Conservation (phyloP, 768 basidiomycete species). For the Boletus vermiculosoides region DNA sequence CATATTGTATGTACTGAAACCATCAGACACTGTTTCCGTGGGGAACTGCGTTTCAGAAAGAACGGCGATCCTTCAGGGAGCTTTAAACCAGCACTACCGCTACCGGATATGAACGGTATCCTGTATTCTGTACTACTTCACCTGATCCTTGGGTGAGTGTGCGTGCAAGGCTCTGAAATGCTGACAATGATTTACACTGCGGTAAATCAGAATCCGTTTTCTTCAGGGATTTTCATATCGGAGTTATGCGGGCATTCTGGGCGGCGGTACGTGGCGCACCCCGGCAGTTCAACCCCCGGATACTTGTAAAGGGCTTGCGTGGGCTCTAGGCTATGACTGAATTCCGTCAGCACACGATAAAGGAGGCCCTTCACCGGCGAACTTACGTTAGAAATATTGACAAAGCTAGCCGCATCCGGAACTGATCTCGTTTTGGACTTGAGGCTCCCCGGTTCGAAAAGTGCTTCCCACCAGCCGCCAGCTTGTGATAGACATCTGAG, state of each 20-base stretch:
- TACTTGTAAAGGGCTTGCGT: neutral
- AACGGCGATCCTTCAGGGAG: neutral
- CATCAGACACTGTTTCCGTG: neutral
- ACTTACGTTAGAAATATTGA: neutral
- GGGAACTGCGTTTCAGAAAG: too few species aligned
- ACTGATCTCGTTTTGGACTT: neutral
- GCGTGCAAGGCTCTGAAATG: too few species aligned
- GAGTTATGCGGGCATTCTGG: constrained; percentile 6
- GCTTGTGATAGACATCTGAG: neutral
- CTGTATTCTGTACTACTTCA: neutral
- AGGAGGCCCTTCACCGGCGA: neutral
- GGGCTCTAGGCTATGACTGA: too few species aligned
- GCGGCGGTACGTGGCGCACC: constrained; percentile 2
- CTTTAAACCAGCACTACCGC: too few species aligned
- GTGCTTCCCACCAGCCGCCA: neutral
- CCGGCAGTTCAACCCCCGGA: constrained; percentile 16
- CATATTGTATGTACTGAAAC: neutral
- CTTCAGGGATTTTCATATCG: constrained; percentile 2
- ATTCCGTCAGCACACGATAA: neutral
- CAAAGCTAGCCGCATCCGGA: neutral
- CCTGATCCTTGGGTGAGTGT: neutral
- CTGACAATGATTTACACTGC: constrained; percentile 10
- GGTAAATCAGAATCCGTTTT: constrained; percentile 11
- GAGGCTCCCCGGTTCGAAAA: neutral
- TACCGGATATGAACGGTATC: neutral